Conservation (phyloP, 1,139 yeast species). For the Yamadazyma conglobata region DNA sequence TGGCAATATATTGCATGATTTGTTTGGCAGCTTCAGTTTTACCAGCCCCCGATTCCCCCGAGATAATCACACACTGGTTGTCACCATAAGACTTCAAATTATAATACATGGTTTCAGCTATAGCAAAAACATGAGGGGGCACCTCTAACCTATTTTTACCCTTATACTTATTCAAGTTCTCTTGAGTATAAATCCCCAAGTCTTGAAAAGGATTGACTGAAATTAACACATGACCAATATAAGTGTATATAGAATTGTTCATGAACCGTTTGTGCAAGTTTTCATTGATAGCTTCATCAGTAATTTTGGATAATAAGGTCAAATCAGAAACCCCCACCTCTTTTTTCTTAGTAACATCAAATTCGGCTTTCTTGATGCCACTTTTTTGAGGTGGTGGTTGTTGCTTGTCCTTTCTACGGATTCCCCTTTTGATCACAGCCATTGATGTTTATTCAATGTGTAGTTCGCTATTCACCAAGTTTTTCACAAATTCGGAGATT, state of each 20-base stretch:
- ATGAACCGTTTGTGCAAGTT: constrained; percentile 85
- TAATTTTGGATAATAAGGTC: constrained; percentile 80
- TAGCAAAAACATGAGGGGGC: constrained; percentile 98
- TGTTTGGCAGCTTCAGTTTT: constrained; percentile 98
- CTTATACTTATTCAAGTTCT: constrained; percentile 68
- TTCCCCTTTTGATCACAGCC: constrained; percentile 79
- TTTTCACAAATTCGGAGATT: no score
- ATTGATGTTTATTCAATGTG: no score
- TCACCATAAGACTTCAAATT: constrained; percentile 92
- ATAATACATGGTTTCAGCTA: constrained; percentile 96
- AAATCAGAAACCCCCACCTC: constrained; percentile 97
- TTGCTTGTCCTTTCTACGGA: constrained; percentile 55
- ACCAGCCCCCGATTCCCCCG: constrained; percentile 99
- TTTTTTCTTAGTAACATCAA: constrained; percentile 83
- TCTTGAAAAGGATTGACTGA: constrained; percentile 97
- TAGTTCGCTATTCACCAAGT: no score
- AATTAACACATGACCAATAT: constrained; percentile 84
- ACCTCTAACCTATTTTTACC: constrained; percentile 94
- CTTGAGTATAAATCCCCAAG: constrained; percentile 87
- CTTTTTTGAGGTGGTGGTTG: constrained; percentile 55
- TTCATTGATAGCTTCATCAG: constrained; percentile 91
- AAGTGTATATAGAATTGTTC: constrained; percentile 86
- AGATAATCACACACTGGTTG: constrained; percentile 95
- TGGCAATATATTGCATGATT: constrained; percentile 97
- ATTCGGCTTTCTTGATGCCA: constrained; percentile 85